Conservation (phyloP, 179 eudicot species). For the Silene noctiflora region DNA sequence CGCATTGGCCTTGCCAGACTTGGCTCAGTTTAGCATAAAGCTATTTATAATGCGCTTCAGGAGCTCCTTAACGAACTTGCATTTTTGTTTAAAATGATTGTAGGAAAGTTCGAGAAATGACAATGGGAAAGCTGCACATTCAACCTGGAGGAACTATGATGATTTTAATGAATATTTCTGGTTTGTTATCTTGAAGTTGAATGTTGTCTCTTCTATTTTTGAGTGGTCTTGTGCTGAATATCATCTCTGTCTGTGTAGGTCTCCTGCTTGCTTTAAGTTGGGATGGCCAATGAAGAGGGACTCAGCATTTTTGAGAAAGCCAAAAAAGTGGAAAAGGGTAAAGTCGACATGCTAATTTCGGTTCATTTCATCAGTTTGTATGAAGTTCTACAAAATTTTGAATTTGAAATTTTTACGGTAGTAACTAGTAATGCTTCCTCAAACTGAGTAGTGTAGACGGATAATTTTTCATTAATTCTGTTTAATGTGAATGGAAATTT, state of each 20-base stretch:
- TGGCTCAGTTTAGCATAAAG: constrained; percentile 1
- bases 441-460: neutral
- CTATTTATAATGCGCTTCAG: neutral
- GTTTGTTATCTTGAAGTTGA: constrained; percentile 36
- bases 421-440: neutral
- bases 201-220: neutral
- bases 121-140: constrained; percentile 82
- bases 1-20: neutral
- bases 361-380: neutral
- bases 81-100: constrained; percentile 17
- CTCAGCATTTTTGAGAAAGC: constrained; percentile 61
- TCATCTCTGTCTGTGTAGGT: constrained; percentile 40
- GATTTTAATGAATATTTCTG: constrained; percentile 98
- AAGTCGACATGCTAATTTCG: constrained; percentile 21
- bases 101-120: constrained; percentile 77
- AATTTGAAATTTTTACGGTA: neutral
- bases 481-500: neutral
- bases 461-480: neutral
- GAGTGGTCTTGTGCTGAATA: neutral
- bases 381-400: neutral
- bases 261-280: constrained; percentile 72
- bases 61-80: neutral
- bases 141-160: constrained; percentile 96
- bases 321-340: constrained; percentile 73
- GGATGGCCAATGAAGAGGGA: constrained; percentile 76